These are phyloP conservation scores for Amylocystis lapponica DNA, from an alignment of 768 basidiomycete species.

Conservation along the genomic window DNA sequence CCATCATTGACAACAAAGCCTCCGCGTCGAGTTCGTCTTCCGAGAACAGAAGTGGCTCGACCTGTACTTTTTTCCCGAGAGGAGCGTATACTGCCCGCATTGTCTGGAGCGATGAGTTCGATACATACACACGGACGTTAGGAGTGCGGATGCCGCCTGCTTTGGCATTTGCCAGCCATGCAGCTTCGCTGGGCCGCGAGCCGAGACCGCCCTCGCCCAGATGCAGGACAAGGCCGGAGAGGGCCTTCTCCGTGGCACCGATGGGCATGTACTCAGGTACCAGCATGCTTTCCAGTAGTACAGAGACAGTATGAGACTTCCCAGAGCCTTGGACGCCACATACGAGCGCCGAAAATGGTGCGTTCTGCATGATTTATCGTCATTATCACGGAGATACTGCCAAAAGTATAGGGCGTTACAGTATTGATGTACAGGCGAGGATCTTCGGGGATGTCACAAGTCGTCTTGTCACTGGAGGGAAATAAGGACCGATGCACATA, in stretches of 20 bases:
- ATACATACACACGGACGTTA: constrained; percentile 47
- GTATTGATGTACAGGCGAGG: constrained; percentile 64
- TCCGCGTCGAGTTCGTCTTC: constrained; percentile 61
- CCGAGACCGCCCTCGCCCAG: constrained; percentile 60
- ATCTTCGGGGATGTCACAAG: constrained; percentile 44
- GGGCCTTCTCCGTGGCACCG: constrained; percentile 47
- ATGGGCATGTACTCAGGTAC: constrained; percentile 44
- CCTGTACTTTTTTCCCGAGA: constrained; percentile 37
- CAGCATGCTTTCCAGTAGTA: constrained; percentile 65
- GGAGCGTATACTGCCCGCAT: constrained; percentile 48
- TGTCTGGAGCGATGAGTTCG: constrained; percentile 53
- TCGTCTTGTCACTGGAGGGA: constrained; percentile 18
- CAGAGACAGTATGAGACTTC: constrained; percentile 68
- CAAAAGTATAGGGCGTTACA: constrained; percentile 27
- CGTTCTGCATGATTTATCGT: constrained; percentile 61
- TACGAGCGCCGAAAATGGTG: constrained; percentile 69
- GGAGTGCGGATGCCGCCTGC: constrained; percentile 29
- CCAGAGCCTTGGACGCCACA: constrained; percentile 77
- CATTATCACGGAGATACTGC: constrained; percentile 13
- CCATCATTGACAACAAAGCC: constrained; percentile 73
- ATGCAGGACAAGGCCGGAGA: constrained; percentile 63
- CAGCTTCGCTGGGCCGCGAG: constrained; percentile 59
- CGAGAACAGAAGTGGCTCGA: constrained; percentile 50
- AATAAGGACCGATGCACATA: neutral
- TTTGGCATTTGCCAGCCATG: constrained; percentile 63